Conservation (phyloP, 345 rosid species). For the Citrus mangshanensis region DNA sequence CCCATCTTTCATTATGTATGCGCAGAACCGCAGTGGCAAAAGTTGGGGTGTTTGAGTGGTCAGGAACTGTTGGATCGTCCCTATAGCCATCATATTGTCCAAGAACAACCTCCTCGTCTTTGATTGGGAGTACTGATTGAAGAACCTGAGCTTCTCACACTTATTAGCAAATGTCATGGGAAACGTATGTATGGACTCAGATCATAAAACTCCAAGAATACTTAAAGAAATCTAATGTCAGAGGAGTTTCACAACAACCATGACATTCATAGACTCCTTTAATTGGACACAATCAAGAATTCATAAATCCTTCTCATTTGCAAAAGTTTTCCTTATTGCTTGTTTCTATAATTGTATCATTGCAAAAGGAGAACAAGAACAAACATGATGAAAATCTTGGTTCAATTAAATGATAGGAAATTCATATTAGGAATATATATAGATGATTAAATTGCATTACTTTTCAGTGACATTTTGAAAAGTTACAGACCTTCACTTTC, state of each 20-base stretch:
- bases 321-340: neutral
- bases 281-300: neutral
- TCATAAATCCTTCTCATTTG: neutral
- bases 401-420: neutral
- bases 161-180: slow-evolving; percentile 16
- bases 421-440: neutral
- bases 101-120: slow-evolving; percentile 89
- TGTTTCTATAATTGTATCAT: neutral
- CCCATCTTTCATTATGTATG: slow-evolving; percentile 98
- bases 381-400: neutral
- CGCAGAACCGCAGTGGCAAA: slow-evolving; percentile 83
- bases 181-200: neutral
- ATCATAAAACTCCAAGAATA: slow-evolving; percentile 4
- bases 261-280: neutral
- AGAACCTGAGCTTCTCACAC: slow-evolving; percentile 62
- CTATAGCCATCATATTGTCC: slow-evolving; percentile 93
- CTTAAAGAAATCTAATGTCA: neutral
- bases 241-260: neutral
- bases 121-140: slow-evolving; percentile 86
- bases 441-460: neutral
- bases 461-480: slow-evolving; percentile 6
- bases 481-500: slow-evolving; percentile 84
- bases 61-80: slow-evolving; percentile 95
- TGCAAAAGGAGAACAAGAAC: neutral
- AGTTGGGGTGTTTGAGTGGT: slow-evolving; percentile 87